Base-by-base conservation (phyloP, 108 stramenopile genomes). In the Fistulifera solaris region DNA sequence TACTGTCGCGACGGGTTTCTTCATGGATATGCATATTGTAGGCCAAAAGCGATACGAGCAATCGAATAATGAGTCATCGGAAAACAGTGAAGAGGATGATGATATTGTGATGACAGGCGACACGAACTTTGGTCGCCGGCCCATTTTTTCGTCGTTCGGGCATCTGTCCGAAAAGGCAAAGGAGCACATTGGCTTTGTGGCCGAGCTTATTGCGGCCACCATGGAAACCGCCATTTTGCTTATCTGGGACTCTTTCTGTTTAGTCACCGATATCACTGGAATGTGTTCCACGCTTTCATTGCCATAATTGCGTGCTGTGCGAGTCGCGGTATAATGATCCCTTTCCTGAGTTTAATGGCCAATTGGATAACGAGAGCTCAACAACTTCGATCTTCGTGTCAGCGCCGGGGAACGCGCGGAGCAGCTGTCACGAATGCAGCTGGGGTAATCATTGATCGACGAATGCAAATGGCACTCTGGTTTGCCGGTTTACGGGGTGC, bases 1-100 rank as follows among this genome's bases (percentile, higher is more conserved):
- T 16, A 86, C 94, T 24, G 92, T 95, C 8, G 85, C 94, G 8
- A 83, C 86, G 16, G 96, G 93, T 0, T 90, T 95, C 59, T 64
- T 89, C 16, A 89, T 89, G 81, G 88, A 93, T 43, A 63, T 87
- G 5, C 89, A 81, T 62, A 81, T 92, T 13, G 71, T 86, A 10
- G 89, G 89, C 11, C 70, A 73, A 22, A 45, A 45, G 44, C 4
- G 19, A 45, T 21, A 5, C 6, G 44, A 19, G 6, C 44, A 17
- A 11, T 19, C 11, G 44, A 21, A 17, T 40, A 14, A 40, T 21
- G 54, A 54, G n/a, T 22, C 48, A 14, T 8, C 16, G 40, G 52
- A 54, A 12, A 31, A 72, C 24, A 60, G 63, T 42, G 63, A 68
- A 10, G 70, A 73, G 45, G 70, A 75, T 45, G 64, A 72, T 28